phyloP scores from a whole-genome alignment of 129 eudicot species.

The Chrysanthemum seticuspe region DNA sequence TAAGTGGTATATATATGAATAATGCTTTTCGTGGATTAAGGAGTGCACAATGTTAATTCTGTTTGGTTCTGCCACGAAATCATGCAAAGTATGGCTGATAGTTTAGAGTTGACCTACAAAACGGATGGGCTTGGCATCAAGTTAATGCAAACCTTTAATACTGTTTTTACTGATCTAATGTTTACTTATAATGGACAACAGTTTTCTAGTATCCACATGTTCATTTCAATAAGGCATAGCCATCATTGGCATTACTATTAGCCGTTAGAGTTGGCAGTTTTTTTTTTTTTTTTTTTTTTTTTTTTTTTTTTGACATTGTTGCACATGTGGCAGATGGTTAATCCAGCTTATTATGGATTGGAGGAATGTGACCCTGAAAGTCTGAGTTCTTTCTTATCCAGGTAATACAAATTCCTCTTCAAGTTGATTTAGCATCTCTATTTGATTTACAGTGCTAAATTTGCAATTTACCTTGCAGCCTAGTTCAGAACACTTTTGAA shows the following conservation, averaged over 20 bases:
- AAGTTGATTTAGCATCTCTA: constrained; percentile 4
- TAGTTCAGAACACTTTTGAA: constrained; percentile 84
- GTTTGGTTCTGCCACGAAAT: background rate
- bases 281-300: constrained; percentile 9
- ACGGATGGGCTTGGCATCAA: background rate
- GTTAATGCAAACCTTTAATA: background rate
- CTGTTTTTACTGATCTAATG: background rate
- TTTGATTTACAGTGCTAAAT: constrained; percentile 10
- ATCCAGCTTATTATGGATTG: constrained; percentile 95
- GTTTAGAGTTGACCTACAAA: background rate
- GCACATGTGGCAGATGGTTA: constrained; percentile 58
- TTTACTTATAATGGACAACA: background rate
- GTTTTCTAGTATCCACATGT: background rate
- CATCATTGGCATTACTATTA: background rate
- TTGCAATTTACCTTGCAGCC: constrained; percentile 40
- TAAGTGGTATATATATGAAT: background rate
- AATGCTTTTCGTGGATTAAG: background rate
- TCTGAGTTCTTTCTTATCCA: constrained; percentile 80
- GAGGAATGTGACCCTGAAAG: constrained; percentile 77
- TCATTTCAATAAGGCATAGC: background rate
- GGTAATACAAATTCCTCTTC: constrained; percentile 44
- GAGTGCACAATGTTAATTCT: too few relatives aligned
- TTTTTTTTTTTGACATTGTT: constrained; percentile 16
- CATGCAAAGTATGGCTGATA: background rate
- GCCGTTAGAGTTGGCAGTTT: constrained; percentile 12